Base-by-base conservation (phyloP, 139 green algal species). In the Edaphochlamys debaryana region DNA sequence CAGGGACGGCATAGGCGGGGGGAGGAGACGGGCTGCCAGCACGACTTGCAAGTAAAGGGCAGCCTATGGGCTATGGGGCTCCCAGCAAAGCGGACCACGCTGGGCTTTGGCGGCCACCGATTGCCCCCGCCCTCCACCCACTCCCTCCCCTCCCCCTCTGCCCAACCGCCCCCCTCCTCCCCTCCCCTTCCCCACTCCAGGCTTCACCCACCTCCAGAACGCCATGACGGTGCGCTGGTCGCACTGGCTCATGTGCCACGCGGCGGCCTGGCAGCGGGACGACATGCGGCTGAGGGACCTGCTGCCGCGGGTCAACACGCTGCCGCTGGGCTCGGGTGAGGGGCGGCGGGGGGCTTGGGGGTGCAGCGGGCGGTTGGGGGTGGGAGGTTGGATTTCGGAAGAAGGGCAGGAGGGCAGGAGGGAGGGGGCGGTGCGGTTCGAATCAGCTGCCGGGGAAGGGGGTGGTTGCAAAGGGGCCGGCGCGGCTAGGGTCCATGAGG, bases 131-230 rank as follows among this genome's bases (percentile, higher is more conserved):
- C n/a, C n/a, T n/a, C n/a, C n/a, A n/a, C n/a, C n/a, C n/a, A n/a
- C n/a, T n/a, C n/a, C n/a, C n/a, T n/a, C n/a, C n/a, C n/a, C n/a
- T n/a, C 23, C 22, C 22, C 4, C 64, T 36, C 38, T 30, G 7
- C 38, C 25, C 38, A 37, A n/a, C 67, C 38, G 0, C 23, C 38
- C 68, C 29, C 29, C 68, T 3, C 36, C 22, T 32, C 23, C 71
- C 17, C 75, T 45, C 5, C 56, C 19, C 74, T 8, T 4, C n/a
- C n/a, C n/a, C n/a, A n/a, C n/a, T n/a, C 30, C 80, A 94, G 95
- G 96, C 32, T 99, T 98, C 90, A 99, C 96, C 1, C 98, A 99
- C 91, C 90, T 99, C 67, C 98, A 99, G 91, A 91, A 93, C 36
- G 97, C 97, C 37, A 94, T 97, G 93, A 96, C 95, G 6, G 95